Base-by-base conservation (phyloP, 2,329 filamentous ascomycete species). In the Apiospora hydei region DNA sequence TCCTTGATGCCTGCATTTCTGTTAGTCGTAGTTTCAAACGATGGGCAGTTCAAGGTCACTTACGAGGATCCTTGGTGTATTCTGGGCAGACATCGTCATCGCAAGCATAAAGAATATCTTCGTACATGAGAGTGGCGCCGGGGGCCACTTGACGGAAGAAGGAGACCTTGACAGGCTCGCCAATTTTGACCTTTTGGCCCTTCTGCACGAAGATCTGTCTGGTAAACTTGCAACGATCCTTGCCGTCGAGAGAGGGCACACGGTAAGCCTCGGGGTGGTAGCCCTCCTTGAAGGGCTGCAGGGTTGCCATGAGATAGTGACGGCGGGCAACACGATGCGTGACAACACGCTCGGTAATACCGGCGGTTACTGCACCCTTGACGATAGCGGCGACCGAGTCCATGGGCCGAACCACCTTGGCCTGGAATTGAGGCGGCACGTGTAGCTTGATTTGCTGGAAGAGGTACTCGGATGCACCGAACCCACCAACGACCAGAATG, bases 51-150 rank as follows among this genome's bases (percentile, higher is more conserved):
- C 13, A 41, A 64, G 34, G 46, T 61, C 74, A 93, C 95, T 92
- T 92, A 98, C 96, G 94, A 77, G 96, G 96, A 90, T 99, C 96
- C 83, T 98, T 99, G 77, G 96, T 98, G 82, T 99, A 99, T 83
- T 98, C 96, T 0, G 96, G 96, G 83, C 96, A 98, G 70, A 98
- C 94, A 82, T 99, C 96, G 76, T 98, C 96, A 80, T 99, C 96
- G 80, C 96, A 99, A 69, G 96, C 96, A 82, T 98, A 98, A 72
- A 98, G 84, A 70, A 98, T 96, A 85, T 99, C 96, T 86, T 99
- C 96, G 82, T 99, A 99, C 96, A 99, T 98, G 77, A 99, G 90
- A 0, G 96, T 98, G 46, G 96, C 96, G 69, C 96, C 96, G 0
- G 96, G 96, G 7, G 96, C 96, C 71, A 99, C 96, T 83, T 98